Conservation (phyloP, 768 basidiomycete genomes). For the Candolleomyces efflorescens region DNA sequence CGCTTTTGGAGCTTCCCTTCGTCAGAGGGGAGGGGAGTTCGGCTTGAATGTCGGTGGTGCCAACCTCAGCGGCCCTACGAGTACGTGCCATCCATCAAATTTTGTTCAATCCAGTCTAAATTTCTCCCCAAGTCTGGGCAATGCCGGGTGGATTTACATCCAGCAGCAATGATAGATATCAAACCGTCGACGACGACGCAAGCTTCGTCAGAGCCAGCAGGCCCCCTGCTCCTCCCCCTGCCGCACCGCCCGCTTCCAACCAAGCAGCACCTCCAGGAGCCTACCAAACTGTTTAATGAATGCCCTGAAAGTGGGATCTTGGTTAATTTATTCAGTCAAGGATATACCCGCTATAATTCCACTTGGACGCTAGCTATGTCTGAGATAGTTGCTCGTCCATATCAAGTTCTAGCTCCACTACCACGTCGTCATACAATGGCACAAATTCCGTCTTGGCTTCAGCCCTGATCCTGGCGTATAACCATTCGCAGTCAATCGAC, state of each 20-base stretch:
- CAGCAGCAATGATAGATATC: slow-evolving; percentile 52
- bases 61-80: slow-evolving; percentile 53
- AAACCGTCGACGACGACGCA: slow-evolving; percentile 55
- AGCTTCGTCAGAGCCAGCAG: slow-evolving; percentile 17
- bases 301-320: too few relatives aligned
- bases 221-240: slow-evolving; percentile 23
- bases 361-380: neutral
- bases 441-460: slow-evolving; percentile 39
- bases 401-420: slow-evolving; percentile 30
- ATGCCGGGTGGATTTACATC: slow-evolving; percentile 75
- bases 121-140: slow-evolving; percentile 55
- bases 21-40: slow-evolving; percentile 56
- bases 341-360: too few relatives aligned
- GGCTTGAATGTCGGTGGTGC: slow-evolving; percentile 39
- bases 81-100: slow-evolving; percentile 26
- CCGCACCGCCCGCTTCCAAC: slow-evolving; percentile 16
- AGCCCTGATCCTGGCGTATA: slow-evolving; percentile 66
- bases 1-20: slow-evolving; percentile 45
- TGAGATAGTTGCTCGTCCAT: slow-evolving; percentile 7
- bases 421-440: slow-evolving; percentile 26
- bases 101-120: neutral
- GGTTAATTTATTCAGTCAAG: too few relatives aligned
- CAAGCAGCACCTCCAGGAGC: slow-evolving; percentile 30
- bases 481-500: slow-evolving; percentile 83
- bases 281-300: slow-evolving; percentile 38